A percentile compares a stretch with the other conserved stretches of the same genome.
Conservation (phyloP, 257 asterid genomes). For the Ophiorrhiza pumila region DNA sequence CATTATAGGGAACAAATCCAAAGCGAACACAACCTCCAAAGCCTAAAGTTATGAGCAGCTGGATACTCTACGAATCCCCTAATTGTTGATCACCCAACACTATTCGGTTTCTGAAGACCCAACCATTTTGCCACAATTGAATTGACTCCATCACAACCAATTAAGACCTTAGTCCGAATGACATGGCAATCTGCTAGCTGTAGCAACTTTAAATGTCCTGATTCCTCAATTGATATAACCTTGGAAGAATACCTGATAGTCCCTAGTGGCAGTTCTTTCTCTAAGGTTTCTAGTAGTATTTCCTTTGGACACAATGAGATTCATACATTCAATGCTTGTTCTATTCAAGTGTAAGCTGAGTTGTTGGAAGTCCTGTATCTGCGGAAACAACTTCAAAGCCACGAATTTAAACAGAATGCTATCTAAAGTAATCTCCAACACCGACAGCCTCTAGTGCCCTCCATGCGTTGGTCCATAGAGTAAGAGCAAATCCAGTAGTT, state of each 20-base stretch:
- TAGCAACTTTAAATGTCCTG: conserved; percentile 51
- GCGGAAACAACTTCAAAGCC: conserved; percentile 31
- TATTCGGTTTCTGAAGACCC: conserved; percentile 51
- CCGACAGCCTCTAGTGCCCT: too few relatives aligned
- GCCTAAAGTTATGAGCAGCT: conserved; percentile 53
- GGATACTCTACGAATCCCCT: conserved; percentile 62
- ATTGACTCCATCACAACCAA: conserved; percentile 84
- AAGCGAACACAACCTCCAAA: conserved; percentile 64
- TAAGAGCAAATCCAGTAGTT: too few relatives aligned
- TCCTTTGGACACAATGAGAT: conserved; percentile 56
- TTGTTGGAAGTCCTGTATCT: conserved; percentile 28
- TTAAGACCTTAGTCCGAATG: conserved; percentile 59
- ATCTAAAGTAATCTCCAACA: too few relatives aligned
- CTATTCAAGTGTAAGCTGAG: conserved; percentile 17
- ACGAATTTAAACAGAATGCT: too few relatives aligned
- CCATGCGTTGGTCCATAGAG: too few relatives aligned
- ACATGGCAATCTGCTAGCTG: conserved; percentile 71
- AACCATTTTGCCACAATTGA: conserved; percentile 69
- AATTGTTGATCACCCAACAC: conserved; percentile 54
- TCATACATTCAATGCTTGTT: conserved; percentile 39
- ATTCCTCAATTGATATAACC: conserved; percentile 55
- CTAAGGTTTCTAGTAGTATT: conserved; percentile 54
- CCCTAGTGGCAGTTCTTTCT: conserved; percentile 60
- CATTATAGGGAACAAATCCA: conserved; percentile 63
- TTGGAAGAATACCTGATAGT: conserved; percentile 62